A percentile compares a stretch with the other conserved stretches of the same genome.
Evolutionary conservation across 108 stramenopile species (phyloP).

Genomic region (Skeletonema marinoi): DNA sequence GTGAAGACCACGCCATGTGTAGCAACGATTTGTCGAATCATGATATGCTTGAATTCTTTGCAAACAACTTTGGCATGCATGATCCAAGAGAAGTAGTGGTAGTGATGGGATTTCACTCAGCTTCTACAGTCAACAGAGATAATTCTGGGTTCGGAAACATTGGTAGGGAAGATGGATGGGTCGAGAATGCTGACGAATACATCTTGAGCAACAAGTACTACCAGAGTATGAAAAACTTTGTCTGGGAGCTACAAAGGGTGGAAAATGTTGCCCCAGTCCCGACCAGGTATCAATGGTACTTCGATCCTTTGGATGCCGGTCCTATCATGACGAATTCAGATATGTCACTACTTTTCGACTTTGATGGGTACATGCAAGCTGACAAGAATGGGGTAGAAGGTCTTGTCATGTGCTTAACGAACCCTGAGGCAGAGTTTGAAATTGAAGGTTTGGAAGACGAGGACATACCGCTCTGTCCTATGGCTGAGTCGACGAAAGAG

Average conservation of each 20-base stretch:
- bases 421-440: background rate
- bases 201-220: constrained; percentile 24
- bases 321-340: constrained; percentile 25
- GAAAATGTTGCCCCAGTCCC: constrained; percentile 36
- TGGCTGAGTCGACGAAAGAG: background rate
- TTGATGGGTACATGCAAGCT: constrained; percentile 5
- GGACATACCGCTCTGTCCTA: background rate
- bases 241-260: constrained; percentile 15
- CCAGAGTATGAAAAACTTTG: background rate
- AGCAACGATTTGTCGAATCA: constrained; percentile 18
- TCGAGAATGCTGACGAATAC: constrained; percentile 6
- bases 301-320: background rate
- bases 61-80: constrained; percentile 45
- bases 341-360: constrained; percentile 12
- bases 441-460: background rate
- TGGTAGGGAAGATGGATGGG: constrained; percentile 33
- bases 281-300: constrained; percentile 38
- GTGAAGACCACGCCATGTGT: constrained; percentile 22
- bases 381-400: constrained; percentile 9
- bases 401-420: constrained; percentile 8
- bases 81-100: constrained; percentile 41
- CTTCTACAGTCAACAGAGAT: constrained; percentile 36
- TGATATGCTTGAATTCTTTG: constrained; percentile 44
- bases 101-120: constrained; percentile 64
- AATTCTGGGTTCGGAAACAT: constrained; percentile 51